Base-by-base conservation (phyloP, 257 asterid genomes). In the Fraxinus excelsior region DNA sequence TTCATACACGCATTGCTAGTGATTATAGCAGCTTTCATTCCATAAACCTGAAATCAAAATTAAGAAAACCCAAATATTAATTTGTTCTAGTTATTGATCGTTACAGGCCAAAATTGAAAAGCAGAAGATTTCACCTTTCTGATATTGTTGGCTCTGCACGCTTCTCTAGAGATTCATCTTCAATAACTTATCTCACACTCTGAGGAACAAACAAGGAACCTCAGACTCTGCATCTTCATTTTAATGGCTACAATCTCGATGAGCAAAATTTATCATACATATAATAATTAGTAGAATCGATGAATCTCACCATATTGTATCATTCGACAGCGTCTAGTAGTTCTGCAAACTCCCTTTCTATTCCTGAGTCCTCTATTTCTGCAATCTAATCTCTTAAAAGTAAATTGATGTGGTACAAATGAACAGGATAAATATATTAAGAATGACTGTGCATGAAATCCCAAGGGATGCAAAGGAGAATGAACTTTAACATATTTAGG, bases 11-110 rank as follows among this genome's bases (percentile, higher is more conserved):
- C 71, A 83, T 87, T 84, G 18, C 86, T 84, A 56, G 92, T 85
- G 62, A 91, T 64, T 66, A 90, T 38, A 74, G 95, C 95, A 68
- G 95, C 92, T 81, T 88, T 91, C 96, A 94, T 81, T 74, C 98
- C 98, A 89, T 88, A 85, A 94, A 94, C 90, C 98, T 91, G 85
- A 85, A 79, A 81, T 42, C 12, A 28, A 64, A 82, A 69, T 23
- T 11, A 34, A 16, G 58, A 49, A 66, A 79, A 74, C 28, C 67
- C 32, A 14, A 72, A 34, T 21, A 2, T 23, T 34, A n/a, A 40
- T 40, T 40, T 71, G 62, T 0, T 18, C 11, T 10, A 5, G 7
- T 14, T 71, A 31, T 8, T n/a, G 62, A 42, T 38, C 6, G n/a
- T 37, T 40, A 23, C 49, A 35, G 28, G 56, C 23, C 18, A 38